Evolutionary conservation across 495 filamentous ascomycete species (phyloP), one percentile per base, ranked within the genome.

Genomic region (Immersiella caudata): DNA sequence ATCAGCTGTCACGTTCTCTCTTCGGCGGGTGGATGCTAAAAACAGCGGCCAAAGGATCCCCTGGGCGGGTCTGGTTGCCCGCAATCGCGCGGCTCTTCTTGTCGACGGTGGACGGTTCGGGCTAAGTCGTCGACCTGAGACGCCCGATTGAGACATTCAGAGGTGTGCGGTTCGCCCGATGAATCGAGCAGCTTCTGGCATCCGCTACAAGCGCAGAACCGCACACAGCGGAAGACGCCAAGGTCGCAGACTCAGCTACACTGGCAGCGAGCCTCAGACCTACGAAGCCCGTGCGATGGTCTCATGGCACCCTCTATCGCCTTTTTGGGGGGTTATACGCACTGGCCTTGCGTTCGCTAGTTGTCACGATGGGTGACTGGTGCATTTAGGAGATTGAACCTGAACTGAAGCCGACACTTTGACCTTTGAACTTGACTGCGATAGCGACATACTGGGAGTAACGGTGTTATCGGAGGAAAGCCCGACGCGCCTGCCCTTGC

Each of bases 371-470:
- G 24, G 56, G 3, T 6, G 21, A 26, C 26, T 20, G 27, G 16
- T 33, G 56, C 56, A 59, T 27, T n/a, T 33, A 6, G 21, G 56
- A 59, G n/a, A 59, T 59, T 57, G 52, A 55, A 22, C n/a, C n/a
- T 22, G 20, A 11, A 12, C 8, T 55, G 21, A 22, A 26, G 52
- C 40, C 40, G 16, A 24, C 54, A 24, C 11, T 26, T 57, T 57
- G 54, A 16, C 26, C 9, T 25, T 24, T 0, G 8, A 33, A 7
- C 26, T 27, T 57, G 22, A 16, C 54, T 26, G 22, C 54, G 7
- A 7, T 25, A 14, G 26, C 12, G 14, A 33, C 3, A 33, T 33
- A 8, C 29, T 33, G 29, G 3, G 2, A 46, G 40, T 46, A 12
- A 46, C 16, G 16, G 11, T 46, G 40, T 46, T 18, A 2, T 46